Conservation (phyloP, 805 yeast genomes). For the Candida adriatica region DNA sequence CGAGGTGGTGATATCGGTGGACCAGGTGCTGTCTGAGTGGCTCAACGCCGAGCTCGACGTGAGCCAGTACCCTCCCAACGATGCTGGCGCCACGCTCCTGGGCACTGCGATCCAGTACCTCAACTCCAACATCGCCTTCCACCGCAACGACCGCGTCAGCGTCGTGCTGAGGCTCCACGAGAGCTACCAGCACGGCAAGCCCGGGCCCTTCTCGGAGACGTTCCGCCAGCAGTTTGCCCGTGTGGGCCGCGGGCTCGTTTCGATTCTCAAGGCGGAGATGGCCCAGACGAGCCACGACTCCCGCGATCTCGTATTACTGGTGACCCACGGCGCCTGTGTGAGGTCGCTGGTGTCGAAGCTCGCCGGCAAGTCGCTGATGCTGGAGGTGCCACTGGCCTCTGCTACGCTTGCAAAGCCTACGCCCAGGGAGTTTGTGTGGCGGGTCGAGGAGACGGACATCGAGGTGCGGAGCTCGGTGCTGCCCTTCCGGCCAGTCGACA, state of each 20-base stretch:
- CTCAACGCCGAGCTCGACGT: conserved; percentile 33
- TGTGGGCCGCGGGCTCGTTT: conserved; percentile 28
- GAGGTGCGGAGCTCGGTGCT: conserved; percentile 10
- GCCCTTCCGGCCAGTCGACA: conserved; percentile 11
- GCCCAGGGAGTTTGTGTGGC: conserved; percentile 14
- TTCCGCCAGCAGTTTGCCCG: conserved; percentile 30
- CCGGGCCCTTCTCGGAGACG: conserved; percentile 38
- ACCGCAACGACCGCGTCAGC: conserved; percentile 16
- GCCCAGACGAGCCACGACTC: conserved; percentile 18
- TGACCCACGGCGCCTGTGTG: conserved; percentile 40
- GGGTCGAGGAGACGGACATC: conserved; percentile 21
- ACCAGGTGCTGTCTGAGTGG: conserved; percentile 39
- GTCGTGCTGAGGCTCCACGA: conserved; percentile 28
- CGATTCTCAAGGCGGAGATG: conserved; percentile 25
- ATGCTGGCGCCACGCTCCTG: conserved; percentile 35
- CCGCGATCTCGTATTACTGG: conserved; percentile 27
- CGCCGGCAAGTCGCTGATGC: conserved; percentile 30
- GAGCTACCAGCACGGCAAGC: conserved; percentile 31
- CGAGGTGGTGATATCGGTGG: conserved; percentile 27
- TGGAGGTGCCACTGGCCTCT: conserved; percentile 34
- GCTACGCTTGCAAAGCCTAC: conserved; percentile 20
- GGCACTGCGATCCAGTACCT: conserved; percentile 33
- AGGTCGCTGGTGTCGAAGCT: conserved; percentile 33
- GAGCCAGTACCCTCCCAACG: conserved; percentile 36
- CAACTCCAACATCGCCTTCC: conserved; percentile 20